Evolutionary conservation across 2,329 filamentous ascomycete species (phyloP).

Genomic region (Raffaelea arxii): DNA sequence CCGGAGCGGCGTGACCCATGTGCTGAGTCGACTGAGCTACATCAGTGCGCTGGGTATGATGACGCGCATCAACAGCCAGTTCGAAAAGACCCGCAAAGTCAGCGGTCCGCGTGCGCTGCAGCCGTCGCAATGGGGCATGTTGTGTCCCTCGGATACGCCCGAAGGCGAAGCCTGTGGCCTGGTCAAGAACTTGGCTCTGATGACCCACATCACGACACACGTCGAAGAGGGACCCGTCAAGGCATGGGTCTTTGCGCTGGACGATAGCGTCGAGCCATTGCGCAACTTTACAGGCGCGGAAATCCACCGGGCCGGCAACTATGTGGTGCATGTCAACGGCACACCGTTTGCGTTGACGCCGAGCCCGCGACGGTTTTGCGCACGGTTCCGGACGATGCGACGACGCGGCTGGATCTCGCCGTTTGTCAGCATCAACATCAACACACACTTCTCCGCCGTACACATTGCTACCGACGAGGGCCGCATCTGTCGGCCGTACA

Average conservation of each 20-base stretch:
- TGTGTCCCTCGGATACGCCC: slow-evolving; percentile 93
- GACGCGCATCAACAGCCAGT: slow-evolving; percentile 96
- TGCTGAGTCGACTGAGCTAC: slow-evolving; percentile 89
- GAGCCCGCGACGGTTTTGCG: slow-evolving; percentile 77
- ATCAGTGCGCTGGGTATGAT: slow-evolving; percentile 98
- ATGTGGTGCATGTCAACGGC: slow-evolving; percentile 91
- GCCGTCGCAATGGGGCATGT: slow-evolving; percentile 96
- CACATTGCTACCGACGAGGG: slow-evolving; percentile 97
- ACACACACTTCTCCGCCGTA: slow-evolving; percentile 81
- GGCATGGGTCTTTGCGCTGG: slow-evolving; percentile 76
- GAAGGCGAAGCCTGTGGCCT: slow-evolving; percentile 98
- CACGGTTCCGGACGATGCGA: slow-evolving; percentile 75
- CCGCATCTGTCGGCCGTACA: slow-evolving; percentile 88
- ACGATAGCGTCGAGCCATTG: slow-evolving; percentile 72
- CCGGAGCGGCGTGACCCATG: slow-evolving; percentile 89
- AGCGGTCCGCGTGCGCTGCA: slow-evolving; percentile 91
- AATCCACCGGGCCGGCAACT: slow-evolving; percentile 74
- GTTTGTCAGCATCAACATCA: slow-evolving; percentile 94
- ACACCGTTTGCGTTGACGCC: slow-evolving; percentile 83
- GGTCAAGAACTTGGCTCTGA: slow-evolving; percentile 94
- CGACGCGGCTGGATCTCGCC: slow-evolving; percentile 88
- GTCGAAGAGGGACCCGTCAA: slow-evolving; percentile 87
- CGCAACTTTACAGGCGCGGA: slow-evolving; percentile 66
- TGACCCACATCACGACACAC: slow-evolving; percentile 98
- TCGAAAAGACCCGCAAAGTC: slow-evolving; percentile 97